Base-by-base conservation (phyloP, 768 basidiomycete species). In the Cystobasidium ongulense region DNA sequence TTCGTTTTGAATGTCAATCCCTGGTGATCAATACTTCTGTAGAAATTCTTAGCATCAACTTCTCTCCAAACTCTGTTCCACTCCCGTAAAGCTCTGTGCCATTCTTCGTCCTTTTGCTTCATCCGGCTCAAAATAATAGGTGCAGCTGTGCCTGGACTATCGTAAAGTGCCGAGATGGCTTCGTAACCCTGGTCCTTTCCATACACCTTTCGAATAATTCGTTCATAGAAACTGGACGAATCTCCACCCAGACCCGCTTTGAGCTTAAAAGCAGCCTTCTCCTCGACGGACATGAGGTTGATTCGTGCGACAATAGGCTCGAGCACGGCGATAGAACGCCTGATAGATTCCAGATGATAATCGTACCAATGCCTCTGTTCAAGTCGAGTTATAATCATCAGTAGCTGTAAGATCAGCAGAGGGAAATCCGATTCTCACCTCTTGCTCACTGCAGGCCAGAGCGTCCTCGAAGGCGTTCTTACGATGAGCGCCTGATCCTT, bases 31-130 rank as follows among this genome's bases (percentile, higher is more conserved):
- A 98, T 87, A 31, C 90, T 90, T 82, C 95, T 96, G 87, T 98
- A 98, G 80, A 93, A 97, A 83, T 98, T 98, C 82, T 92, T 93
- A 68, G 89, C 88, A 78, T 99, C 92, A 57, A 96, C 90, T 80
- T 97, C 95, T 61, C 93, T 86, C 96, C 96, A 98, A 17, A 93
- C 94, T 76, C 90, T 87, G 82, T 90, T 91, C 92, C 92, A 98
- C 81, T 97, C 95, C 38, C 93, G 85, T 80, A 94, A 91, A 36
- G 90, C 88, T 35, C 91, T 86, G 78, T 90, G 87, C 96, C 96
- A 99, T 80, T 99, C 96, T 75, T 96, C 93, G 80, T 97, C 90
- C 81, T 94, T 96, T 80, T 88, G 87, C 83, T 91, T 93, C 61
- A 99, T 84, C n/a, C 96, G 88, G 54, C 86, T 83, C 5, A 98